Evolutionary conservation across 345 rosid genomes (phyloP), one percentile per base, ranked within the genome.

Genomic region (Eucalyptus marginata): DNA sequence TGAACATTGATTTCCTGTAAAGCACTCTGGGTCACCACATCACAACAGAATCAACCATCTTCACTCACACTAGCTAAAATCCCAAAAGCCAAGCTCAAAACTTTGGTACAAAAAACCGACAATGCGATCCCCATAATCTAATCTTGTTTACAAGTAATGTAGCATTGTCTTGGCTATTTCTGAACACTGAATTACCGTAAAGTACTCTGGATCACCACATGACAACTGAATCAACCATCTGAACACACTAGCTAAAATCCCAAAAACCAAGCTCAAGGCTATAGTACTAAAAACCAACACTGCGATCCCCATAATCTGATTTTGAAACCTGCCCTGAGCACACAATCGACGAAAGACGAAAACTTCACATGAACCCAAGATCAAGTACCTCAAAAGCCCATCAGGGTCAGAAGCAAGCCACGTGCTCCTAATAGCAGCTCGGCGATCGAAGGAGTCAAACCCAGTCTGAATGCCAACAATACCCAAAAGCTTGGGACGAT

Each of bases 351-450:
- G 29, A 31, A 86, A 86, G 64, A 86, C 0, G 14, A 50, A 40
- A 50, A 51, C 46, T 86, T 86, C 10, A 20, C 62, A 86, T 4
- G 29, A 86, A 49, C 14, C 4, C 22, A 29, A 81, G 90, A 50
- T 40, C 59, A 56, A 29, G 24, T 86, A 96, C 98, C 99, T 92
- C 89, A 93, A 90, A 90, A 96, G 95, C 40, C 95, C 92, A 86
- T 94, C 96, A 18, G 96, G 96, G 58, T 93, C 96, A 68, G 96
- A 93, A 87, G 99, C 96, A 87, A 96, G 94, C 98, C 98, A 96
- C 52, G 97, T 96, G 49, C 89, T 91, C 88, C 99, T 91, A 80
- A 96, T 89, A 66, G 97, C 90, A 18, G 90, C 90, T 31, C 98
- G 92, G 51, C 96, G 97, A 90, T 92, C 92, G 66, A 22, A 89